phyloP scores from a whole-genome alignment of 192 early-diverging fungal genomes.

The Coemansia furcata region DNA sequence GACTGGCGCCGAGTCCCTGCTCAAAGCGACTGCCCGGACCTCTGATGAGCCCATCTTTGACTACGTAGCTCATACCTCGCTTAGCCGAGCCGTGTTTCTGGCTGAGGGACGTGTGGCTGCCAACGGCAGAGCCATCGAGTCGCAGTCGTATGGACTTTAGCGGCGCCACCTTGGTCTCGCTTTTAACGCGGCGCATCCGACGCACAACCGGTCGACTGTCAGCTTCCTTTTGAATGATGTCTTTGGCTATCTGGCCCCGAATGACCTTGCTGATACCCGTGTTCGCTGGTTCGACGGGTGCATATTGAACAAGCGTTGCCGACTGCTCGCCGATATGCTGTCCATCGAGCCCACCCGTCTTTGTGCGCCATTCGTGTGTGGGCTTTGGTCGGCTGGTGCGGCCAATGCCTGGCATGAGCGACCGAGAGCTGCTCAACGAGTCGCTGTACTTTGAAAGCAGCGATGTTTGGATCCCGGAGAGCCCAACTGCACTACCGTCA shows the following conservation, averaged over 20 bases:
- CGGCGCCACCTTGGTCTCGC: constrained; percentile 41
- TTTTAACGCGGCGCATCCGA: constrained; percentile 41
- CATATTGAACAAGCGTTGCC: constrained; percentile 34
- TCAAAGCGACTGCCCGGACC: neutral
- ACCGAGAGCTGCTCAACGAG: constrained; percentile 33
- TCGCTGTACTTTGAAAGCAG: constrained; percentile 45
- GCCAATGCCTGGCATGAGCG: constrained; percentile 10
- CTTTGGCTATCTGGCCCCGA: constrained; percentile 28
- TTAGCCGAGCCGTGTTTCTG: neutral
- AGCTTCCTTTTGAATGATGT: constrained; percentile 30
- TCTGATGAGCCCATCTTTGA: constrained; percentile 16
- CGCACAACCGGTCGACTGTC: constrained; percentile 22
- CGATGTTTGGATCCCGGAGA: constrained; percentile 18
- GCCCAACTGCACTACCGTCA: neutral
- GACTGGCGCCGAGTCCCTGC: neutral
- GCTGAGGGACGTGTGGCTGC: constrained; percentile 5
- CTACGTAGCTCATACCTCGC: constrained; percentile 10
- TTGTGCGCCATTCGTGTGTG: constrained; percentile 16
- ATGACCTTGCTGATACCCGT: constrained; percentile 40
- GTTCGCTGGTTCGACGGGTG: constrained; percentile 16
- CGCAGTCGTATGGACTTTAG: constrained; percentile 46
- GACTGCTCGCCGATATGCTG: constrained; percentile 7
- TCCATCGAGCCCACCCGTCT: neutral
- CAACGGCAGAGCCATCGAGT: constrained; percentile 35
- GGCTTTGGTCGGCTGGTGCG: constrained; percentile 6